Evolutionary conservation across 202 grass and related monocot genomes (phyloP).

Genomic region (Carex sylvatica): DNA sequence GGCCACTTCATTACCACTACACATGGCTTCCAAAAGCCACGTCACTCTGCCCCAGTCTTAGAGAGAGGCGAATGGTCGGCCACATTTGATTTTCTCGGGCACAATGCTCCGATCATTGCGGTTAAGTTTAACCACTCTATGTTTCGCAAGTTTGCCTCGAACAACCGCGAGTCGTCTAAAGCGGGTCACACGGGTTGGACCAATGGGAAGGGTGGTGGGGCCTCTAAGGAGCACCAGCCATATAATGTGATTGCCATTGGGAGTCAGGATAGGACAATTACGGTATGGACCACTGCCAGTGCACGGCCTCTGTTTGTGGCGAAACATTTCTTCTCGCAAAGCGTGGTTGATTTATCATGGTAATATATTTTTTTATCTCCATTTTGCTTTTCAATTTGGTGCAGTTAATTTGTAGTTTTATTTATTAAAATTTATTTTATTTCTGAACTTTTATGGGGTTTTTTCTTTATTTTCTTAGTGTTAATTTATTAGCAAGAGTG

Average conservation of each 20-base stretch:
- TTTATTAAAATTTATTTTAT: not conserved
- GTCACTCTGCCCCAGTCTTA: constrained; percentile 94
- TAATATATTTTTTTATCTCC: constrained; percentile 26
- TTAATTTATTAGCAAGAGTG: not conserved
- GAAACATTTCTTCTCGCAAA: constrained; percentile 97
- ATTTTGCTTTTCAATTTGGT: not conserved
- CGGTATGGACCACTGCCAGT: constrained; percentile 97
- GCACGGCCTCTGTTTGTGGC: constrained; percentile 92
- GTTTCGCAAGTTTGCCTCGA: constrained; percentile 76
- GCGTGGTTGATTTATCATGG: constrained; percentile 99
- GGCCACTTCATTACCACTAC: constrained; percentile 97
- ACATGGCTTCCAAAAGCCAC: constrained; percentile 98
- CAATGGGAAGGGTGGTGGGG: constrained; percentile 67
- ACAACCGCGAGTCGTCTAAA: constrained; percentile 50
- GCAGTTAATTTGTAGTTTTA: not conserved
- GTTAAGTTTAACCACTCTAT: constrained; percentile 97
- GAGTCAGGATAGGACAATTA: constrained; percentile 98
- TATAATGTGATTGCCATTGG: constrained; percentile 99
- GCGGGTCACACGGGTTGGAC: constrained; percentile 57
- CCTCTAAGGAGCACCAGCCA: constrained; percentile 65
- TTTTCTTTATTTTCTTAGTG: not conserved
- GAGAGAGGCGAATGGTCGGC: constrained; percentile 95
- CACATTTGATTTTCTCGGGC: constrained; percentile 97
- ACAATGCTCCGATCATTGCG: constrained; percentile 85
- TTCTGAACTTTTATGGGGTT: not conserved